Evolutionary conservation across 345 rosid genomes (phyloP), one percentile per base, ranked within the genome.

Genomic region (Noccaea bulbosa): DNA sequence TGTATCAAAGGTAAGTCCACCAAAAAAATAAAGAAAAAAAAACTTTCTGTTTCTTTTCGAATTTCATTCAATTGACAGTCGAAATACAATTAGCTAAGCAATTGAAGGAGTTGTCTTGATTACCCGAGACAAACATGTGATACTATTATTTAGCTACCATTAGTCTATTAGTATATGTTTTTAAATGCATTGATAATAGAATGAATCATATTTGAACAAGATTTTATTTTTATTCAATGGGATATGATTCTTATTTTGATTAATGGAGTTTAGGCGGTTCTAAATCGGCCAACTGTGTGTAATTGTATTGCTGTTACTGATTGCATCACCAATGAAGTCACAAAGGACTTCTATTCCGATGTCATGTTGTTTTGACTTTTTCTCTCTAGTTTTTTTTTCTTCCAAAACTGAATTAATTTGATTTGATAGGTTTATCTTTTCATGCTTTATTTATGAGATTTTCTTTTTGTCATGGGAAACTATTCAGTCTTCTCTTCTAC

Each of bases 321-420:
- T 33, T 56, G 5, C 60, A 60, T 73, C 72, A 57, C 46, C 12
- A 8, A 48, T 56, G 51, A 62, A 62, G 46, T 71, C 69, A 71
- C 27, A 17, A 3, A 16, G 8, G 32, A 56, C 60, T 33, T 33
- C 1, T 34, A 2, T 22, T 16, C 37, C 22, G 22, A 20, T 2
- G 30, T 65, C 45, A 16, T 39, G 51, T 14, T 65, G 12, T 12
- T 54, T 65, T 65, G 61, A 57, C 59, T 11, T 57, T 51, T 49
- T 57, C 12, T 62, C 10, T 32, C 0, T 59, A 7, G 15, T 44
- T 39, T 53, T 30, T 17, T 32, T 16, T 22, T n/a, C n/a, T 46
- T 67, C 11, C 15, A 17, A 35, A 20, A 49, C 12, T 12, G 38
- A 40, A 9, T 44, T 44, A 15, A 14, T 15, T 54, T 55, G 44